Evolutionary conservation across 2,329 filamentous ascomycete species (phyloP), one percentile per base, ranked within the genome.

Genomic region (Aspergillus sp.): DNA sequence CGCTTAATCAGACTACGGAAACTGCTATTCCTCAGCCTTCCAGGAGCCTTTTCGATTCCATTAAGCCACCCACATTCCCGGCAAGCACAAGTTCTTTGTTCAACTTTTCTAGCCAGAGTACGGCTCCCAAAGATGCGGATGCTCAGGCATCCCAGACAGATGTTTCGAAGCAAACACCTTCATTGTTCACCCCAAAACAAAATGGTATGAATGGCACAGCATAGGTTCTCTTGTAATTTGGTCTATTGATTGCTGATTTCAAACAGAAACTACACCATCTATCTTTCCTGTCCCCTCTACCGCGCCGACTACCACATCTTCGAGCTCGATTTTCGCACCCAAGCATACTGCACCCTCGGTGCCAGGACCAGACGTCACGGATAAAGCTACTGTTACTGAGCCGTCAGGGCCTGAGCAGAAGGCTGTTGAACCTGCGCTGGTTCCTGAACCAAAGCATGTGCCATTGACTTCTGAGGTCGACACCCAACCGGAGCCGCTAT

Each of bases 1-100:
- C 54, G 5, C 3, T 49, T n/a, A 43, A 48, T 28, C 40, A 53
- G 32, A 28, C 38, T 32, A n/a, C 45, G 36, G 41, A 5, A 4
- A 29, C 40, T 9, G 47, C 53, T 51, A 41, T 50, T 43, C 42
- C 46, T 9, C 48, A 56, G 41, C 41, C 55, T n/a, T 39, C 49
- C 8, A 41, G 46, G 32, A 52, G 50, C 42, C 35, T 53, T 26
- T 55, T 52, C 19, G 36, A 48, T 30, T 41, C 44, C 9, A 33
- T 27, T 26, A 56, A 55, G 45, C 7, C 45, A 19, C 35, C 48
- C 7, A 28, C 39, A 4, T 32, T 44, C 12, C 35, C 46, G 3
- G 41, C 38, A 6, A 9, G 27, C 8, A 29, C 43, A 7, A 39
- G 30, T 8, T 42, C 56, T 12, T 34, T 49, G 3, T 56, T 57